Conservation (phyloP, 176 grass and related monocot genomes). For the Metroxylon sagu region DNA sequence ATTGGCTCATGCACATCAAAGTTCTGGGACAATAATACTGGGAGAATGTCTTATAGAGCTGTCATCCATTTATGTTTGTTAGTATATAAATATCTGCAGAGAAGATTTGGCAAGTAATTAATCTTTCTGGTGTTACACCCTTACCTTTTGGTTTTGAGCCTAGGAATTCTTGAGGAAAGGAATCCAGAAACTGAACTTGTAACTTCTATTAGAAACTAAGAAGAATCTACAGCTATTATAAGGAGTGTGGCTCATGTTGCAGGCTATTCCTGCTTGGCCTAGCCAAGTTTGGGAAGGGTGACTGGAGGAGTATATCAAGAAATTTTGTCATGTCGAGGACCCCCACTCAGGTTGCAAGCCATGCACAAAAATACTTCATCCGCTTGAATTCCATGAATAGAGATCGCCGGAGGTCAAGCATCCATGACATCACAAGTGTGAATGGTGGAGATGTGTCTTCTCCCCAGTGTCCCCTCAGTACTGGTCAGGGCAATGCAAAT, state of each 20-base stretch:
- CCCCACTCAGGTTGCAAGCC: constrained; percentile 93
- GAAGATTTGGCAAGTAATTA: too few species aligned
- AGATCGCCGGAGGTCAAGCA: constrained; percentile 83
- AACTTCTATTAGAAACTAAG: too few species aligned
- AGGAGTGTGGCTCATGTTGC: neutral
- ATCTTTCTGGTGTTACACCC: too few species aligned
- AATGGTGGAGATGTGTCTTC: constrained; percentile 36
- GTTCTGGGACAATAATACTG: too few species aligned
- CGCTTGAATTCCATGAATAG: constrained; percentile 86
- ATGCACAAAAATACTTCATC: constrained; percentile 97
- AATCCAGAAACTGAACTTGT: too few species aligned
- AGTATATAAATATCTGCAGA: too few species aligned
- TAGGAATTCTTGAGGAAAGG: too few species aligned
- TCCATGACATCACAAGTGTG: constrained; percentile 91
- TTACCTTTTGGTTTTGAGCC: too few species aligned
- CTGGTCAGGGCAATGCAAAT: constrained; percentile 26
- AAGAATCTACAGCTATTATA: too few species aligned
- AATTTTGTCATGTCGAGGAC: constrained; percentile 92
- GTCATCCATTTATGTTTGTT: too few species aligned
- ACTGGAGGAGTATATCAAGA: constrained; percentile 97
- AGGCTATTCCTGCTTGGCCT: constrained; percentile 87
- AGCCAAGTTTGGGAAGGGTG: constrained; percentile 92
- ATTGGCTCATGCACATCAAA: too few species aligned
- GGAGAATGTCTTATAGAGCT: too few species aligned
- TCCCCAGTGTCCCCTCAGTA: constrained; percentile 26